Percentiles rank a stretch among this genome's conserved stretches.
phyloP scores from a whole-genome alignment of 2,329 filamentous ascomycete genomes.

The Pseudopyricularia javanii region DNA sequence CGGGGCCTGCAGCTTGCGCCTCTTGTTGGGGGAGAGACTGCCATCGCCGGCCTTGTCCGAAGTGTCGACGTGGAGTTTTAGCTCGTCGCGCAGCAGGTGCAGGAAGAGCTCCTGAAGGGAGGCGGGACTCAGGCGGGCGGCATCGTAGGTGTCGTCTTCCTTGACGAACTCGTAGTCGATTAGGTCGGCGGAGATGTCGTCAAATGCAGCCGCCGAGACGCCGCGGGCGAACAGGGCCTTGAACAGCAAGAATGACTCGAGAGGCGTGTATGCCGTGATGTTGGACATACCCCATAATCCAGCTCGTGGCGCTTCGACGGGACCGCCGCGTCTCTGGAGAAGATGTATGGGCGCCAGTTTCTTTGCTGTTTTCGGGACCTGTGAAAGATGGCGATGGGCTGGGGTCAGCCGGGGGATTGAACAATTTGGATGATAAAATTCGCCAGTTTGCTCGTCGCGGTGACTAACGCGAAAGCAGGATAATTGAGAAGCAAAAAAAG shows the following conservation, averaged over 20 bases:
- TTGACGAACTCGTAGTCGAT: conserved; percentile 62
- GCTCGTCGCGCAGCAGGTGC: conserved; percentile 62
- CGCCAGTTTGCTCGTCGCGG: neutral
- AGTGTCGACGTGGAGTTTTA: conserved; percentile 33
- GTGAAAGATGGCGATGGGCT: neutral
- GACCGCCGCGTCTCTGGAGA: conserved; percentile 18
- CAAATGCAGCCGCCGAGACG: conserved; percentile 17
- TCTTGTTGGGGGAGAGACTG: conserved; percentile 44
- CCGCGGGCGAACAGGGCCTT: conserved; percentile 17
- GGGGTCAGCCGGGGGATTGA: neutral
- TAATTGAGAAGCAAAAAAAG: neutral
- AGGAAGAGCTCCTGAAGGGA: conserved; percentile 70
- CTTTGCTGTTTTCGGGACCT: conserved; percentile 6
- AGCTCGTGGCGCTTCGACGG: conserved; percentile 20
- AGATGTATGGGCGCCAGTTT: conserved; percentile 23
- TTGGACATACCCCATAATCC: conserved; percentile 21
- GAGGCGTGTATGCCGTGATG: conserved; percentile 18
- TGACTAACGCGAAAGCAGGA: neutral
- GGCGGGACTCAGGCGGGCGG: conserved; percentile 61
- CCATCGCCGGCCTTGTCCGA: conserved; percentile 26
- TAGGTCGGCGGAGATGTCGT: conserved; percentile 42
- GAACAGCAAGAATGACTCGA: conserved; percentile 21
- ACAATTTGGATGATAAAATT: neutral
- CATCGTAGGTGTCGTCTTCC: conserved; percentile 59
- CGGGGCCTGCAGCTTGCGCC: conserved; percentile 62